Base-by-base conservation (phyloP, 2,329 filamentous ascomycete genomes). In the Neopestalotiopsis sp. region DNA sequence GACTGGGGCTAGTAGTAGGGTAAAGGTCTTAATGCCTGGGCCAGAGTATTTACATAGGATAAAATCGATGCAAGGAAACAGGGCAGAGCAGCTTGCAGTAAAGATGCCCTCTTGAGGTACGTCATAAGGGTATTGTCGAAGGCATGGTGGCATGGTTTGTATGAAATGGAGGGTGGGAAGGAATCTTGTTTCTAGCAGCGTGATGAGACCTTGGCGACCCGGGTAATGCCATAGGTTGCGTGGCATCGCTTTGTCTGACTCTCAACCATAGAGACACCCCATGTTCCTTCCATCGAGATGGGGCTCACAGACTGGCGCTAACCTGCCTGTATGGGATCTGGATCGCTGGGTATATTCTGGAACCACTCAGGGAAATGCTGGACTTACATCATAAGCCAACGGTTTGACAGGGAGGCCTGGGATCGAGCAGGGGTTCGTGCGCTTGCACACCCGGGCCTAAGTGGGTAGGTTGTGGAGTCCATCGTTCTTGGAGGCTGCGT, bases 21-120 rank as follows among this genome's bases (percentile, higher is more conserved):
- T 13, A 57, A 30, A 28, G 28, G 49, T 13, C 17, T 7, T 14
- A 17, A 42, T 60, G 30, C 42, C 24, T 61, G 57, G 67, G 40
- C n/a, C 24, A n/a, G 10, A 62, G 65, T 70, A 71, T 73, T 69
- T 73, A 74, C 71, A 72, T 72, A 71, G 61, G 49, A 70, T 30
- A 42, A 38, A 38, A 13, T n/a, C 30, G 20, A 65, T 30, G 61
- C 12, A 56, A 14, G 20, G 62, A 65, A 68, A 52, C 52, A 59
- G n/a, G 65, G 56, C 65, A 30, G 24, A 45, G 24, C 14, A 28
- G 38, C 65, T 24, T 30, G n/a, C 17, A 59, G 52, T 34, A 59
- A 12, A 17, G 14, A 24, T 13, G 13, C 17, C 30, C 9, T 32
- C 13, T 13, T 7, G 28, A 20, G 17, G 24, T 52, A 67, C 65